These are phyloP conservation scores for Lojkania enalia DNA, from an alignment of 2,329 filamentous ascomycete species.

Conservation along the genomic window DNA sequence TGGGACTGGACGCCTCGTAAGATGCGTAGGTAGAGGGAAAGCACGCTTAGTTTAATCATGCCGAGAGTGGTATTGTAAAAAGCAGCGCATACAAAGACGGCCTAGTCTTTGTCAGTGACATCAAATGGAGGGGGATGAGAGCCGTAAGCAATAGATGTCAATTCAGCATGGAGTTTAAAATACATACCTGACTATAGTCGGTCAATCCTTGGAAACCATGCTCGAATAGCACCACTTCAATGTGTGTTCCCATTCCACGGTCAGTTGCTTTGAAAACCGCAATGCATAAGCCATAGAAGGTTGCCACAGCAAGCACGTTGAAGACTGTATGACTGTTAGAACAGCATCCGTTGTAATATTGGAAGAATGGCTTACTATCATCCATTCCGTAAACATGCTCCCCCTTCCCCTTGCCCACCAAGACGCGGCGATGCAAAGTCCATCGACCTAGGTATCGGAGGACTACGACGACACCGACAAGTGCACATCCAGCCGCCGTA, in stretches of 20 bases:
- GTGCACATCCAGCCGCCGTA: constrained; percentile 8
- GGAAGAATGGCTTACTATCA: constrained; percentile 16
- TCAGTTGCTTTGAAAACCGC: constrained; percentile 20
- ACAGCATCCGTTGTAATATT: background rate
- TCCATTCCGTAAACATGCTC: constrained; percentile 18
- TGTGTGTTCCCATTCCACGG: constrained; percentile 39
- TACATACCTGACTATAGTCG: constrained; percentile 28
- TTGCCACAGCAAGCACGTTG: constrained; percentile 21
- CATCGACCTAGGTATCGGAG: constrained; percentile 21
- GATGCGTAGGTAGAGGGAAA: constrained; percentile 47
- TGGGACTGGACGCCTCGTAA: constrained; percentile 20
- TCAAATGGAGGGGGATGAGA: too few relatives aligned
- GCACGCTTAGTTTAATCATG: constrained; percentile 54
- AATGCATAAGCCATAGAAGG: constrained; percentile 20
- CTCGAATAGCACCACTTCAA: constrained; percentile 27
- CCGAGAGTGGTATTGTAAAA: constrained; percentile 54
- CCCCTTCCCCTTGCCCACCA: constrained; percentile 4
- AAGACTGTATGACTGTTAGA: constrained; percentile 13
- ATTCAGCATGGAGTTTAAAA: too few relatives aligned
- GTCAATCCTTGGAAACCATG: constrained; percentile 22
- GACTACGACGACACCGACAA: constrained; percentile 15
- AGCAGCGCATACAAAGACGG: constrained; percentile 48
- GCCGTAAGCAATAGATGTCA: too few relatives aligned
- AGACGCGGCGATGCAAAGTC: constrained; percentile 13
- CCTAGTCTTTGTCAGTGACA: too few relatives aligned